Evolutionary conservation across 73 alveolate genomes (phyloP), one percentile per base, ranked within the genome.

Genomic region (Paramecium caudatum): DNA sequence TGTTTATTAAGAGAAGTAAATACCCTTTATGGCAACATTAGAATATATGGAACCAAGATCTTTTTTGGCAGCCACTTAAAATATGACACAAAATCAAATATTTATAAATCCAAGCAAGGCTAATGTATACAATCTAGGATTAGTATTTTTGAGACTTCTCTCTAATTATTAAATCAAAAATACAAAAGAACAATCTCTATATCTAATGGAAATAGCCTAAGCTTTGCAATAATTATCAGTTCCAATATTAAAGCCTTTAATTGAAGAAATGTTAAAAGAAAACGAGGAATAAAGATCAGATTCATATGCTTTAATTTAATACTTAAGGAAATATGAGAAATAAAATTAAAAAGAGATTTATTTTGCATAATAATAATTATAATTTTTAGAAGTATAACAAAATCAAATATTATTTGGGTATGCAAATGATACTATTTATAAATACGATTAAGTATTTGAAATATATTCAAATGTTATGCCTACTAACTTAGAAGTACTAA

Each of bases 231-330:
- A 74, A 45, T 74, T 74, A 34, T 10, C 36, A 39, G 2, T 8
- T n/a, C 47, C 88, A 17, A 39, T 21, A 41, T 16, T 74, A 41
- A 74, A 74, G 43, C 47, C 43, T 39, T 27, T 74, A 41, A 25
- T 74, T 41, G 88, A 74, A 21, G 88, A 74, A 74, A 41, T 37
- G 69, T 30, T 74, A 41, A 74, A 74, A 45, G 88, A 74, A 41
- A 74, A 74, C 21, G 88, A 74, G 19, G 88, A 74, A 37, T 74
- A 74, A 74, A 74, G 88, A 74, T 36, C 17, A 34, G 88, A 74
- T 74, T 74, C 55, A 21, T 74, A 41, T 41, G 49, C 30, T 21
- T 27, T 74, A 37, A 19, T 74, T 21, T 74, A 74, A 74, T 74
- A 41, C 16, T 39, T 74, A 21, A 74, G 65, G 43, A 74, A 39